Evolutionary conservation across 1,139 yeast genomes (phyloP).

Genomic region (Candida sanyaensis): DNA sequence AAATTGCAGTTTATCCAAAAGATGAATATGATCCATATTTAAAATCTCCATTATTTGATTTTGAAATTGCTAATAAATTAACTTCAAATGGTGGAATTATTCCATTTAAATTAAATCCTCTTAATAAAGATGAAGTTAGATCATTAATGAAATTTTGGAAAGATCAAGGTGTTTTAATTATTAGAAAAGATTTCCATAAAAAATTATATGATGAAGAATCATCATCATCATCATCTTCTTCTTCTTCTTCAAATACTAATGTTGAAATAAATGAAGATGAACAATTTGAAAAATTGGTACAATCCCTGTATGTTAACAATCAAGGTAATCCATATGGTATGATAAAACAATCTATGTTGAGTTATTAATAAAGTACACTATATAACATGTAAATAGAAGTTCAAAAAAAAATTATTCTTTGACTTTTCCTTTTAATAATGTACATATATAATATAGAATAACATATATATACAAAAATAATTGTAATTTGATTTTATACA

Average conservation of each 20-base stretch:
- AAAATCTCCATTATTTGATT: conserved; percentile 52
- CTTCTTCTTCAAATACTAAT: background rate
- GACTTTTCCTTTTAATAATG: background rate
- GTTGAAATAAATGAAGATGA: conserved; percentile 22
- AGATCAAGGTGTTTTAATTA: conserved; percentile 53
- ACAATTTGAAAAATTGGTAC: conserved; percentile 37
- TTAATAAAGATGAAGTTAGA: conserved; percentile 56
- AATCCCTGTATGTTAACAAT: conserved; percentile 66
- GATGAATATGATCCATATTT: conserved; percentile 60
- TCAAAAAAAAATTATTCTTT: conserved; percentile 1
- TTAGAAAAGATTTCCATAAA: conserved; percentile 46
- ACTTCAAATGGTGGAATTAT: conserved; percentile 50
- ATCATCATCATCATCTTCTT: too few relatives aligned
- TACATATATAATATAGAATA: background rate
- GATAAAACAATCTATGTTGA: conserved; percentile 42
- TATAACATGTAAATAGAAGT: conserved; percentile 1
- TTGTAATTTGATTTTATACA: too few relatives aligned
- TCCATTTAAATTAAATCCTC: conserved; percentile 49
- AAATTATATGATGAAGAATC: conserved; percentile 16
- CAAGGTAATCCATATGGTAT: conserved; percentile 80
- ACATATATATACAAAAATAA: background rate
- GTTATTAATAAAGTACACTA: conserved; percentile 16
- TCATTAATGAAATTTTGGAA: conserved; percentile 55
- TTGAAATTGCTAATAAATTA: conserved; percentile 49
- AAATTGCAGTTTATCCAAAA: conserved; percentile 56